Percentiles rank a stretch among this genome's conserved stretches.
Evolutionary conservation across 768 basidiomycete genomes (phyloP).

Genomic region (Russula dissimulans): DNA sequence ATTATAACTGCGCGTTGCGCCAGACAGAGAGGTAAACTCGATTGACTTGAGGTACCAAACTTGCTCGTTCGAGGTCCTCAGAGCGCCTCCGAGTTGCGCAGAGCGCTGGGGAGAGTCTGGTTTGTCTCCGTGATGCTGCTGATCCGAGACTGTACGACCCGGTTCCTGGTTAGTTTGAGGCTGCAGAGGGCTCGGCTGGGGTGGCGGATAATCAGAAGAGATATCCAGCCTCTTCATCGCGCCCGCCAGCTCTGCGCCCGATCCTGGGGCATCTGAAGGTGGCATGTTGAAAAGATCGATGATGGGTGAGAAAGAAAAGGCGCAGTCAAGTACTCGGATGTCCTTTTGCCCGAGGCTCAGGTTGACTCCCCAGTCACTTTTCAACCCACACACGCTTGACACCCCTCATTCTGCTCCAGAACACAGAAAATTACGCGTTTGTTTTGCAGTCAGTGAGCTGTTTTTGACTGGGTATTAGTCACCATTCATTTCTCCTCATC

Average conservation of each 20-base stretch:
- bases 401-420: no score
- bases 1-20: conserved; percentile 32
- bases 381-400: no score
- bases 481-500: no score
- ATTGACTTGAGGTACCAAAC: conserved; percentile 76
- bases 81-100: neutral
- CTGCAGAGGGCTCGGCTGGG: neutral
- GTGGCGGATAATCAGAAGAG: neutral
- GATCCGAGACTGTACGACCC: neutral
- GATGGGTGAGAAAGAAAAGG: neutral
- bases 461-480: no score
- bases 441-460: no score
- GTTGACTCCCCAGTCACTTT: no score
- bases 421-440: no score
- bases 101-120: neutral
- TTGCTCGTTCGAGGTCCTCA: conserved; percentile 31
- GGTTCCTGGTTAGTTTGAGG: neutral
- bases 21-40: conserved; percentile 33
- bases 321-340: neutral
- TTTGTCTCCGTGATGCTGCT: neutral
- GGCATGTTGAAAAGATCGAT: neutral
- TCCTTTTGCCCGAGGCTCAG: no score
- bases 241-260: neutral
- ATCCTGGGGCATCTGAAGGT: neutral
- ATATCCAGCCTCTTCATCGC: neutral